Evolutionary conservation across 2,329 filamentous ascomycete species (phyloP).

Genomic region (Xylogone sp.): DNA sequence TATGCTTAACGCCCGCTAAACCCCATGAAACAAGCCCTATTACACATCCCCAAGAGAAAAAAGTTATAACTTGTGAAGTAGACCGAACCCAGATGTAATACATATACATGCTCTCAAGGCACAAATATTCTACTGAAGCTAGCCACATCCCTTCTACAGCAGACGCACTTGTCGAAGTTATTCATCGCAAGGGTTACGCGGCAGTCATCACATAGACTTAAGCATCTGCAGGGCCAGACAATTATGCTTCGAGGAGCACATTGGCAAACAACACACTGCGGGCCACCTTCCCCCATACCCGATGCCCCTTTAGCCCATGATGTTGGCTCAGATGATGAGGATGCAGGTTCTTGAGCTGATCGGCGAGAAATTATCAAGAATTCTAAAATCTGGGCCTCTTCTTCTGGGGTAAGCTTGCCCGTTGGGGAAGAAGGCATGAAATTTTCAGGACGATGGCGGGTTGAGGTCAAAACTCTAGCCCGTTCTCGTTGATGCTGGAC

Average conservation of each 20-base stretch:
- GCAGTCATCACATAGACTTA: constrained; percentile 93
- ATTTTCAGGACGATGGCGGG: constrained; percentile 32
- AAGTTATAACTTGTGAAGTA: not conserved
- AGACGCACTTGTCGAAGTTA: constrained; percentile 95
- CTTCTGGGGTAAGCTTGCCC: constrained; percentile 47
- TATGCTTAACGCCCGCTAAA: not conserved
- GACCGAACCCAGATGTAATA: not conserved
- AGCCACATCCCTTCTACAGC: constrained; percentile 81
- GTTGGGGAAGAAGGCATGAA: constrained; percentile 22
- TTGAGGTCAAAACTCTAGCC: constrained; percentile 60
- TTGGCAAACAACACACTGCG: constrained; percentile 92
- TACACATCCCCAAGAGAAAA: not conserved
- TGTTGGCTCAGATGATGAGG: constrained; percentile 16
- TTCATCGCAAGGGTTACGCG: constrained; percentile 91
- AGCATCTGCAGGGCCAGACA: constrained; percentile 93
- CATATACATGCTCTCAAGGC: constrained; percentile 39
- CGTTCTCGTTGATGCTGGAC: constrained; percentile 66
- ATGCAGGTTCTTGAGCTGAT: constrained; percentile 12
- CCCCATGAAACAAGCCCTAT: not conserved
- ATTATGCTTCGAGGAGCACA: constrained; percentile 81
- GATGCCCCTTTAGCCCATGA: constrained; percentile 69
- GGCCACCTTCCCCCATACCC: constrained; percentile 69
- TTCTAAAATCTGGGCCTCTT: constrained; percentile 59
- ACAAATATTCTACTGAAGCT: constrained; percentile 93
- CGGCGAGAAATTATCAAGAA: constrained; percentile 47